Evolutionary conservation across 257 asterid species (phyloP).

Genomic region (Ilex asprella): DNA sequence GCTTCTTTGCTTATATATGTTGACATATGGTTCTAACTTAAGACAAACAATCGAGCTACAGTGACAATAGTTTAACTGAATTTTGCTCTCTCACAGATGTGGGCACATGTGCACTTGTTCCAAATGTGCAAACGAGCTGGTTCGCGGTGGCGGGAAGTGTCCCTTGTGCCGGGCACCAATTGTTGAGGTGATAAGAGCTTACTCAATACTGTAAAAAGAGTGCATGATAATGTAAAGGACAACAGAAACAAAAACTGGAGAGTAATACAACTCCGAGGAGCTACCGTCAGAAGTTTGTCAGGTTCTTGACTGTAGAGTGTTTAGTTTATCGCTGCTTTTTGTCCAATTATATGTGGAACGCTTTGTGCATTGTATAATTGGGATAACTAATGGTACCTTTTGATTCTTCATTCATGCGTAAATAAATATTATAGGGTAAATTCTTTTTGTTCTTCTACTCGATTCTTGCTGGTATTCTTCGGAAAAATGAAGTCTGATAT

Average conservation of each 20-base stretch:
- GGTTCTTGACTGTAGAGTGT: conserved; percentile 30
- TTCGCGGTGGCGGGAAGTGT: conserved; percentile 80
- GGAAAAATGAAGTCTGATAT: too few species aligned
- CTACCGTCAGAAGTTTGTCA: conserved; percentile 23
- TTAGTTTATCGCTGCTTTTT: conserved; percentile 20
- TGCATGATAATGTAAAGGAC: conserved; percentile 16
- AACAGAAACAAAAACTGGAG: conserved; percentile 15
- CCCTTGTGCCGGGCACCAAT: conserved; percentile 94
- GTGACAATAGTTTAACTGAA: not conserved
- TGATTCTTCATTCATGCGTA: conserved; percentile 48
- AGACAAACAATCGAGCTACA: too few species aligned
- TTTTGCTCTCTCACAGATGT: conserved; percentile 41
- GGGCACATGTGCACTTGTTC: conserved; percentile 99
- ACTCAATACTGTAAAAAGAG: conserved; percentile 65
- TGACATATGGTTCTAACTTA: too few species aligned
- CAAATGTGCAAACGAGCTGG: conserved; percentile 80
- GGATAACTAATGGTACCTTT: conserved; percentile 29
- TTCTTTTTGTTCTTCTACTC: not conserved
- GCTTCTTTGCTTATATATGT: not conserved
- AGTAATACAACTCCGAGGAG: conserved; percentile 27
- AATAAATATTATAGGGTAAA: conserved; percentile 31
- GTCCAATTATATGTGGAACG: conserved; percentile 26
- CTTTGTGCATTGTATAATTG: conserved; percentile 32
- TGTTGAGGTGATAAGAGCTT: conserved; percentile 90
- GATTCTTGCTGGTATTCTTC: too few species aligned